Base-by-base conservation (phyloP, 2,329 filamentous ascomycete genomes). In the Ustulina deusta region DNA sequence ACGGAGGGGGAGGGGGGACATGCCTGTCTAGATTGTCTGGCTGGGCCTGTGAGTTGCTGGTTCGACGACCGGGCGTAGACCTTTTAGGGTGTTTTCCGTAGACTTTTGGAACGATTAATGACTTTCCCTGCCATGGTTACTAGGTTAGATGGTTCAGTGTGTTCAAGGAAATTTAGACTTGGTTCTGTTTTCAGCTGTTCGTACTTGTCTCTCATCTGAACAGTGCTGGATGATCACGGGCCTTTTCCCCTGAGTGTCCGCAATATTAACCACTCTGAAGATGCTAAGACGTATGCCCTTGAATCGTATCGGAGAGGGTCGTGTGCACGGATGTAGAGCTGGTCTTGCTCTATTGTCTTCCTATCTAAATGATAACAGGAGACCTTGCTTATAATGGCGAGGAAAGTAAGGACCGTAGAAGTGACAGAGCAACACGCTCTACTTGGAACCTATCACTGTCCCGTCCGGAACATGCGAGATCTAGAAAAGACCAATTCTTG, bases 61-160 rank as follows among this genome's bases (percentile, higher is more conserved):
- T 55, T 52, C 20, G 51, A 61, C 36, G 49, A 58, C 29, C 13
- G 22, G 34, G 20, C 34, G 44, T 66, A 66, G 36, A 57, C 36
- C 7, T 49, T 6, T 46, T 46, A 10, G 46, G 44, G 25, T 57
- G 42, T 17, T 58, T 58, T 52, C 29, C n/a, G 40, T 63, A 58
- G 48, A 49, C 32, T 4, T 63, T 42, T 60, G 55, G 54, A 29
- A 61, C 40, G 55, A 54, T 40, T 25, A 40, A 49, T 42, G 55
- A 29, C 55, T 51, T 67, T 48, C 49, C n/a, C 17, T 54, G 6
- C 13, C 34, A 40, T 29, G 22, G 5, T 52, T 58, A 40, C 7
- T 54, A 52, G 38, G 27, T 25, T 56, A 61, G 54, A 63, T 60
- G 20, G 42, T 59, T n/a, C 40, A 38, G n/a, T 42, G 36, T 55